These are phyloP conservation scores for Fragaria nilgerrensis DNA, from an alignment of 306 rosid species.

Conservation along the genomic window DNA sequence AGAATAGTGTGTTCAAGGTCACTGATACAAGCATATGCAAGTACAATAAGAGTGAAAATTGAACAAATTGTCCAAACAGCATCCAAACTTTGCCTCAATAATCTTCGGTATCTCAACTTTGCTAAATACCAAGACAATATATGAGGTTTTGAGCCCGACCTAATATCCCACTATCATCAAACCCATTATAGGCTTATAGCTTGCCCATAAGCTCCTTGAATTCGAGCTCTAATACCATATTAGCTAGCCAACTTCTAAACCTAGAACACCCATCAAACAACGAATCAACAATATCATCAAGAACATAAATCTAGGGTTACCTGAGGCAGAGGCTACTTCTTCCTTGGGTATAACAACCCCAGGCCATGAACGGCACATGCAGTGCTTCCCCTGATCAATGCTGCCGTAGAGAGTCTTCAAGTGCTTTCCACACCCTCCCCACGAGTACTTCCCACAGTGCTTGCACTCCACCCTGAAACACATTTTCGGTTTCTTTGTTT, in stretches of 20 bases:
- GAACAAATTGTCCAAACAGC: too few relatives aligned
- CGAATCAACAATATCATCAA: background rate
- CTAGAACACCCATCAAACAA: background rate
- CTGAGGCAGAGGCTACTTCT: slow-evolving; percentile 3
- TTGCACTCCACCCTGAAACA: slow-evolving; percentile 51
- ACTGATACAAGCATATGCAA: background rate
- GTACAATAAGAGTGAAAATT: too few relatives aligned
- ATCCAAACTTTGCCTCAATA: too few relatives aligned
- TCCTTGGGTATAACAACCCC: slow-evolving; percentile 38
- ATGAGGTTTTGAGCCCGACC: too few relatives aligned
- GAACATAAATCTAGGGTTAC: background rate
- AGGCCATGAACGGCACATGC: slow-evolving; percentile 80
- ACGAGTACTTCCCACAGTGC: slow-evolving; percentile 37
- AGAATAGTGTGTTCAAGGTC: background rate
- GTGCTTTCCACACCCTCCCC: slow-evolving; percentile 69
- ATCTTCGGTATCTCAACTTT: too few relatives aligned
- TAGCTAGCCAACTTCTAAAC: background rate
- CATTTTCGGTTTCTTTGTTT: slow-evolving; percentile 30
- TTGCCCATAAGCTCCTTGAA: background rate
- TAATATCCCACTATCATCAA: too few relatives aligned
- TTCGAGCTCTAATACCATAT: background rate
- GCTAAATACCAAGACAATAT: too few relatives aligned
- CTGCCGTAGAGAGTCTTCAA: slow-evolving; percentile 34
- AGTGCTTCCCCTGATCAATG: slow-evolving; percentile 62
- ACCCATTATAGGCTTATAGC: background rate